Conservation (phyloP, 257 asterid genomes). For the Ehretia macrophylla region DNA sequence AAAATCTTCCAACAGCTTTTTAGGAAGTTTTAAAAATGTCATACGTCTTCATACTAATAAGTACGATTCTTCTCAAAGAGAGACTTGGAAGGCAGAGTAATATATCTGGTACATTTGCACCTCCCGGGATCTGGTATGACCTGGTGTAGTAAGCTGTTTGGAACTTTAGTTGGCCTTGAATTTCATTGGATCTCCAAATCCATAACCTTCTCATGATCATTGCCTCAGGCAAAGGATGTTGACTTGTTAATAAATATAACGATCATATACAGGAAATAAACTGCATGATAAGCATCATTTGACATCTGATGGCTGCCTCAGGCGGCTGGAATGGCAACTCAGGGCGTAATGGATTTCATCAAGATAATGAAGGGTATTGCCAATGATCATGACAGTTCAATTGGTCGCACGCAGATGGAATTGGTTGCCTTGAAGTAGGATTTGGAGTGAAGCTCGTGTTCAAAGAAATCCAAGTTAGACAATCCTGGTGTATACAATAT, state of each 20-base stretch:
- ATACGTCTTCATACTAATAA: constrained; percentile 20
- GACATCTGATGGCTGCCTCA: not conserved
- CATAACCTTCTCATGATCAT: not conserved
- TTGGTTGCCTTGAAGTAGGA: not conserved
- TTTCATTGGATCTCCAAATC: constrained; percentile 6
- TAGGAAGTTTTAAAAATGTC: constrained; percentile 36
- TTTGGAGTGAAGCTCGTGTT: not conserved
- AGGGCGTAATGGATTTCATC: not conserved
- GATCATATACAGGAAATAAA: no score
- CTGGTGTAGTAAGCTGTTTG: no score
- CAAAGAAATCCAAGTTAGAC: no score
- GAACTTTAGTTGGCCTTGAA: not conserved
- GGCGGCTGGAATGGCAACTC: no score
- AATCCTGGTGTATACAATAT: not conserved
- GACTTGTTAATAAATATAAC: no score
- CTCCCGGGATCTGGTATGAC: no score
- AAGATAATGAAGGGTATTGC: not conserved
- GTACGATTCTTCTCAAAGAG: constrained; percentile 18
- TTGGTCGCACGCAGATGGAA: not conserved
- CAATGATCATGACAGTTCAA: no score
- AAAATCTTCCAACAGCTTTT: constrained; percentile 18
- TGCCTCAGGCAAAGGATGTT: not conserved
- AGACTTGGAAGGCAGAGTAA: constrained; percentile 29
- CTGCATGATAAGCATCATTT: not conserved
- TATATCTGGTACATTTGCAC: not conserved